Evolutionary conservation across 768 basidiomycete genomes (phyloP), one percentile per base, ranked within the genome.

Genomic region (Suillus placidus): DNA sequence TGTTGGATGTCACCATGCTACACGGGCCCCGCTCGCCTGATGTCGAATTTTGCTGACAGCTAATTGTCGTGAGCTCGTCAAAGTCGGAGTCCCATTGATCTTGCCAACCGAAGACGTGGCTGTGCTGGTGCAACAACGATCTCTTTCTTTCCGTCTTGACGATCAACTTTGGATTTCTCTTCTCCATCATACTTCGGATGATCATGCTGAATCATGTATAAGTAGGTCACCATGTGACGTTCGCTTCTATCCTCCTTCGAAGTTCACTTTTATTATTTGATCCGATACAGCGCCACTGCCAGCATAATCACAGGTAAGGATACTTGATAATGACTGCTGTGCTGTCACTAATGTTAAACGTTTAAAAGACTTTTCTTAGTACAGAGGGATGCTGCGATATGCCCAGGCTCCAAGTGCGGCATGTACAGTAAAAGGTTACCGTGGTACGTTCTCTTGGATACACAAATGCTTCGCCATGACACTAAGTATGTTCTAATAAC

Each of bases 241-340:
- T 42, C 3, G 26, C 58, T 60, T 60, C 58, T 60, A 42, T 60
- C 26, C 32, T 30, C 51, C 51, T 52, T 52, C 26, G 32, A 32
- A 54, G 52, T 55, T 55, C 20, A 34, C 6, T 12, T 55, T 55
- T 18, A 54, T 55, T 12, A n/a, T 55, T 34, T 55, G 20, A 18
- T 40, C 58, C 30, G 58, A 42, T 60, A 20, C 18, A 55, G 54
- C 20, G 54, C 54, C 54, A 57, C 38, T 60, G 38, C 37, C 26
- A 58, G 38, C 37, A 58, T 58, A 26, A 58, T 16, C 13, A 37
- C 23, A 57, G 23, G 34, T 54, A 32, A 54, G 32, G 51, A 16
- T 57, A 23, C 35, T 56, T 14, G 35, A 34, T 56, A n/a, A n/a
- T 51, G 18, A 43, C 51, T 51, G 13, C 14, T 8, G 4, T 52